Evolutionary conservation across 805 yeast genomes (phyloP).

Genomic region (Nakazawaea populi): DNA sequence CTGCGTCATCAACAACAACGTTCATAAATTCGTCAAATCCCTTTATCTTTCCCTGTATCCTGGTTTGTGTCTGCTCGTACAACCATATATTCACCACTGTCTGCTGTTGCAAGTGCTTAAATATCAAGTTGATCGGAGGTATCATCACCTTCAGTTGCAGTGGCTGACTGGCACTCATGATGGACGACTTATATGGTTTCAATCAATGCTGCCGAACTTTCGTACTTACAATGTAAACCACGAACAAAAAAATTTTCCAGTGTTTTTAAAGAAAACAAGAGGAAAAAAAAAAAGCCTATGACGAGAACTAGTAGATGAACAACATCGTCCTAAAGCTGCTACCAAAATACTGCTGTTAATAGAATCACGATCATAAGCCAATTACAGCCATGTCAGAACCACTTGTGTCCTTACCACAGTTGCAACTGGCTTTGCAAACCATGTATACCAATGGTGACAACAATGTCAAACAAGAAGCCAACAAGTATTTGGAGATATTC

Average conservation of each 20-base stretch:
- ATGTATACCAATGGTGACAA: constrained; percentile 29
- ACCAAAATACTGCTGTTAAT: too few species aligned
- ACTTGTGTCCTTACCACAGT: constrained; percentile 16
- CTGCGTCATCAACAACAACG: constrained; percentile 51
- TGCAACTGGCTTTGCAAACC: constrained; percentile 40
- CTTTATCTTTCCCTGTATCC: constrained; percentile 76
- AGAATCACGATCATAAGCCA: too few species aligned
- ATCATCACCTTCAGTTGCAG: constrained; percentile 50
- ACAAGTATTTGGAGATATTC: constrained; percentile 63
- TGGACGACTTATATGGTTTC: background rate
- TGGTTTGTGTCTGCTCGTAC: constrained; percentile 71
- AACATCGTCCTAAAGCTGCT: too few species aligned
- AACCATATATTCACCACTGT: constrained; percentile 81
- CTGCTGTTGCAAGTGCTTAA: constrained; percentile 81
- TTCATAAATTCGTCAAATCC: constrained; percentile 99
- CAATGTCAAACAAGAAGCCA: constrained; percentile 38
- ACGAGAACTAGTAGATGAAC: too few species aligned
- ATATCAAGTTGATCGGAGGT: constrained; percentile 90
- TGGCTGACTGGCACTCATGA: constrained; percentile 1
- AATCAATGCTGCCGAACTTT: too few species aligned
- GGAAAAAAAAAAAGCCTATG: too few species aligned
- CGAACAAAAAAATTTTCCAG: too few species aligned
- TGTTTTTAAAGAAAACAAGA: too few species aligned
- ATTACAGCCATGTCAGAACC: constrained; percentile 1
- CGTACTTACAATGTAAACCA: too few species aligned